Base-by-base conservation (phyloP, 495 filamentous ascomycete genomes). In the Collariella sp. region DNA sequence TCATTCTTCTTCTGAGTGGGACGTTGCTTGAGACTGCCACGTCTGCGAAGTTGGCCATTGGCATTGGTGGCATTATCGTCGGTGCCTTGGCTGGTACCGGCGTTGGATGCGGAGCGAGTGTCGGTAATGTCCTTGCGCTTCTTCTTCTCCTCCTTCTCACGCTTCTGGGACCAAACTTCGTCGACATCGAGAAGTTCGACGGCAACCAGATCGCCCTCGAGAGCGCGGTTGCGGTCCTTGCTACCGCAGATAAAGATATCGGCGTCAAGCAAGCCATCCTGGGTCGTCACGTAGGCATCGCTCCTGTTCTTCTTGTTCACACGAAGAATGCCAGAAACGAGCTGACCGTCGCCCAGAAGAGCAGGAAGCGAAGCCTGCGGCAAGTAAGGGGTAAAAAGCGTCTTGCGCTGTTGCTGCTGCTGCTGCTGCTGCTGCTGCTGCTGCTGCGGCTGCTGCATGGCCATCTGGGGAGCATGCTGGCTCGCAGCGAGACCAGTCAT, bases 1-100 rank as follows among this genome's bases (percentile, higher is more conserved):
- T 98, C 93, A 54, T 98, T 98, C 79, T 98, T 98, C 81, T 98
- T 98, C 72, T 98, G 93, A 1, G 91, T 97, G 19, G 94, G 94
- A 43, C 93, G 86, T 73, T 97, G 93, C 61, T 90, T 83, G 58
- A 98, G 80, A 77, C 91, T 96, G 52, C 93, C 93, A 65, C 93
- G 84, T 51, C 93, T 83, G 54, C 90, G 84, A 59, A 98, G 85
- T 58, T 89, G 89, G 61, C 91, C 91, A 41, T 90, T 31, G 5
- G 26, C 77, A 52, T 82, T 81, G 55, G 78, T 77, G 50, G 72
- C 76, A 50, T 88, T 82, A 50, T 86, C 87, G 51, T 82, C 84
- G 34, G 77, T 74, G 55, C 83, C 75, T 67, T 88, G 81, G 67
- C 83, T 77, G 65, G 83, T 83, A 39, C 86, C 83, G 61, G 83